Evolutionary conservation across 192 early-diverging fungal species (phyloP).

Genomic region (Backusella tarrabulga): DNA sequence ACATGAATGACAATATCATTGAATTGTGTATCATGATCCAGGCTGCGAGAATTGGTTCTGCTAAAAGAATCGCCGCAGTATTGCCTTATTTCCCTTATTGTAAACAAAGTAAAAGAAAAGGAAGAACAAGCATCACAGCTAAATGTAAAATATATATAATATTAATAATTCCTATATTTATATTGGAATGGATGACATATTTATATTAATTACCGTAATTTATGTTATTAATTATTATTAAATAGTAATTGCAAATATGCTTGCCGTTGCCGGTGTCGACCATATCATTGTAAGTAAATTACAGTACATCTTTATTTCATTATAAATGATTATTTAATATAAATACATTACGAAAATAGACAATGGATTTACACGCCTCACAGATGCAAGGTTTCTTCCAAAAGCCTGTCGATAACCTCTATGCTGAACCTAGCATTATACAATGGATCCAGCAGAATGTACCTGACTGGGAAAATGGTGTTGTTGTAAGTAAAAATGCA

Average conservation of each 20-base stretch:
- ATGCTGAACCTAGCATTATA: constrained; percentile 85
- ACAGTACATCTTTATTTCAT: neutral
- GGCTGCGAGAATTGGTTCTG: constrained; percentile 92
- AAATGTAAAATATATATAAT: constrained; percentile 50
- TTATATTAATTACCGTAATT: neutral
- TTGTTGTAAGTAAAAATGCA: constrained; percentile 98
- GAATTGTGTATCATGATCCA: constrained; percentile 98
- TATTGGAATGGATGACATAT: neutral
- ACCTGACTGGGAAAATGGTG: constrained; percentile 80
- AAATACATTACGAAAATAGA: constrained; percentile 30
- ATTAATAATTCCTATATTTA: neutral
- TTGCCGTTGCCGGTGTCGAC: constrained; percentile 86
- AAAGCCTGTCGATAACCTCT: constrained; percentile 92
- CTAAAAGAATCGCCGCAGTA: constrained; percentile 89
- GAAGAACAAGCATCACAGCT: constrained; percentile 89
- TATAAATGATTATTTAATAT: neutral
- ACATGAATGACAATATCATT: constrained; percentile 97
- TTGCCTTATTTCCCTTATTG: constrained; percentile 97
- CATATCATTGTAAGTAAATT: constrained; percentile 55
- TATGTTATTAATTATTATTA: neutral
- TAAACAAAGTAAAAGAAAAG: constrained; percentile 93
- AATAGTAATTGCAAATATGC: constrained; percentile 90
- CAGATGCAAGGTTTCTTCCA: constrained; percentile 88
- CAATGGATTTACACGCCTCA: constrained; percentile 95
- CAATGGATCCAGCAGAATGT: constrained; percentile 91